phyloP scores from a whole-genome alignment of 306 rosid species.

The Vicia villosa region DNA sequence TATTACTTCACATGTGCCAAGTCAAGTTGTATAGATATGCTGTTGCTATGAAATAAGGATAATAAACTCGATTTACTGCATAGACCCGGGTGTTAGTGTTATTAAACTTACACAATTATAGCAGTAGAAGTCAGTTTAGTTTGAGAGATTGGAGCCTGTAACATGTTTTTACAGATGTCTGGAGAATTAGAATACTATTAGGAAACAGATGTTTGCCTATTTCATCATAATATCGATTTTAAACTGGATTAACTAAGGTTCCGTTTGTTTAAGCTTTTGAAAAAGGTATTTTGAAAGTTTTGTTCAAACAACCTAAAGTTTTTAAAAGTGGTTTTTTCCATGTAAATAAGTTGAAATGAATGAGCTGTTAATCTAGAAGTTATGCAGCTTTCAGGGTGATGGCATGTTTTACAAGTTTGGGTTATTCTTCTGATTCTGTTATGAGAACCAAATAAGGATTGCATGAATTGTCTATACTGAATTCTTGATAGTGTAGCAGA shows the following conservation, averaged over 20 bases:
- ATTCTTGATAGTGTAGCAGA: neutral
- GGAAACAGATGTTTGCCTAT: too few species aligned
- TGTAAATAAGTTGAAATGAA: neutral
- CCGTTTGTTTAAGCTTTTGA: too few species aligned
- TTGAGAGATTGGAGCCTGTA: too few species aligned
- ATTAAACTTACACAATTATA: too few species aligned
- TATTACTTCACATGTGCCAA: neutral
- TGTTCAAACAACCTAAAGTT: too few species aligned
- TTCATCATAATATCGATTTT: too few species aligned
- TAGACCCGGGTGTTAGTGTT: too few species aligned
- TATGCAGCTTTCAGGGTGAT: neutral
- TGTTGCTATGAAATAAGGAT: constrained; percentile 9
- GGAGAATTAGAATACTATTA: too few species aligned
- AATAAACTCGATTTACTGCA: neutral
- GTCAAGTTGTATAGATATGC: neutral
- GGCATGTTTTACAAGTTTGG: neutral
- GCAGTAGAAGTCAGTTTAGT: too few species aligned
- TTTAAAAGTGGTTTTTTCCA: neutral
- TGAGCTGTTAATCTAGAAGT: neutral
- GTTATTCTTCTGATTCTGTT: neutral
- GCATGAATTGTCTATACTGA: neutral
- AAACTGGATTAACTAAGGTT: too few species aligned
- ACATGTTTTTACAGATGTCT: too few species aligned
- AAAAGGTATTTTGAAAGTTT: too few species aligned
- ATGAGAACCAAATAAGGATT: neutral